These are phyloP conservation scores for Alternaria incomplexa DNA, from an alignment of 2,329 filamentous ascomycete species.

Conservation along the genomic window DNA sequence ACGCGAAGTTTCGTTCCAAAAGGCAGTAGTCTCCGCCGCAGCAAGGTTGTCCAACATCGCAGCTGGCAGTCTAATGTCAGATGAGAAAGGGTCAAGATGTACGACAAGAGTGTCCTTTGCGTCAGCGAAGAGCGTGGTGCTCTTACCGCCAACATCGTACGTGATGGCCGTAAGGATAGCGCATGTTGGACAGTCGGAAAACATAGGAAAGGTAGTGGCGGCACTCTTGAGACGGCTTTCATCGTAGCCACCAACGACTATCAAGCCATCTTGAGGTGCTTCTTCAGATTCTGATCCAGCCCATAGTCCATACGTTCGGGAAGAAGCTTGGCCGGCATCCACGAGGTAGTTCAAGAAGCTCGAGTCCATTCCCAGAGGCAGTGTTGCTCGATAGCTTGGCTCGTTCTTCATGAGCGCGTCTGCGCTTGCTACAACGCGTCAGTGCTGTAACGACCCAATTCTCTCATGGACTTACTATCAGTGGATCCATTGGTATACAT, in stretches of 20 bases:
- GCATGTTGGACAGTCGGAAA: slow-evolving; percentile 25
- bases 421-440: slow-evolving; percentile 2
- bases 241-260: slow-evolving; percentile 22
- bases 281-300: slow-evolving; percentile 23
- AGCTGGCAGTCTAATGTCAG: slow-evolving; percentile 14
- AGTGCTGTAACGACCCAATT: neutral
- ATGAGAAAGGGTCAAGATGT: slow-evolving; percentile 21
- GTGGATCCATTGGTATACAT: slow-evolving; percentile 19
- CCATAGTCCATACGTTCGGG: slow-evolving; percentile 23
- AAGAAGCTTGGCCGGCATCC: slow-evolving; percentile 24
- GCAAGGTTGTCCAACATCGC: slow-evolving; percentile 20
- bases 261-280: slow-evolving; percentile 22
- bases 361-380: slow-evolving; percentile 20
- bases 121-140: slow-evolving; percentile 17
- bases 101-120: slow-evolving; percentile 18
- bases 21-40: slow-evolving; percentile 18
- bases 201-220: slow-evolving; percentile 24
- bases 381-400: slow-evolving; percentile 14
- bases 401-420: slow-evolving; percentile 14
- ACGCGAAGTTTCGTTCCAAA: slow-evolving; percentile 21
- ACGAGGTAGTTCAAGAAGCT: slow-evolving; percentile 23
- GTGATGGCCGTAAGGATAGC: slow-evolving; percentile 26
- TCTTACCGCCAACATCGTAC: slow-evolving; percentile 19
- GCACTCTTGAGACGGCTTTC: slow-evolving; percentile 19
- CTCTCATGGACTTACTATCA: slow-evolving; percentile 15